Evolutionary conservation across 2,329 filamentous ascomycete species (phyloP).

Genomic region (Aspergillus tamarii): DNA sequence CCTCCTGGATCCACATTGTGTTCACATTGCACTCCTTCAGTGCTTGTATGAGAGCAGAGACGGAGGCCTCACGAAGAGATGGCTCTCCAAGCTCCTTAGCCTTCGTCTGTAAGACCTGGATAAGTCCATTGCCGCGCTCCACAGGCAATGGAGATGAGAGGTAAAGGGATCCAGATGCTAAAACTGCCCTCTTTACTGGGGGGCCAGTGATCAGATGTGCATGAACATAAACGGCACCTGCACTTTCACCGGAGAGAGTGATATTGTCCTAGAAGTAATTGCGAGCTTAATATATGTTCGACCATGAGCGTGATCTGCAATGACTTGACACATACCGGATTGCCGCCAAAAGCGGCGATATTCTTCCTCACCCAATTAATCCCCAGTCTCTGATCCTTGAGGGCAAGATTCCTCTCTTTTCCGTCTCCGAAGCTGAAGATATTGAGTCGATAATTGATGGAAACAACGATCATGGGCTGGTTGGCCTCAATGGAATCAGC

Average conservation of each 20-base stretch:
- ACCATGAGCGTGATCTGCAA: neutral
- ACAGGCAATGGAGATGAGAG: conserved; percentile 48
- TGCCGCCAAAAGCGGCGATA: conserved; percentile 45
- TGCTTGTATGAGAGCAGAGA: conserved; percentile 37
- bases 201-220: conserved; percentile 43
- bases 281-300: neutral
- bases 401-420: conserved; percentile 45
- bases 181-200: conserved; percentile 37
- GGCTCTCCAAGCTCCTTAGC: conserved; percentile 29
- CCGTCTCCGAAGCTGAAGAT: conserved; percentile 52
- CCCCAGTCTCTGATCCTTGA: conserved; percentile 38
- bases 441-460: conserved; percentile 49
- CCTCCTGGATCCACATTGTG: conserved; percentile 49
- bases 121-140: conserved; percentile 35
- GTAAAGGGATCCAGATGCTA: conserved; percentile 49
- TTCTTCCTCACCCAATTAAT: conserved; percentile 46
- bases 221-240: conserved; percentile 51
- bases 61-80: conserved; percentile 36
- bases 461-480: conserved; percentile 47
- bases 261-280: conserved; percentile 36
- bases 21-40: conserved; percentile 42
- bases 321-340: conserved; percentile 33
- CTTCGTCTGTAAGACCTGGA: conserved; percentile 33
- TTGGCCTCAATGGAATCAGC: conserved; percentile 37
- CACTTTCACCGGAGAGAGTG: conserved; percentile 51